Percentiles rank a stretch among this genome's conserved stretches.
These are phyloP conservation scores for Hyaloscypha hepaticicola DNA, from an alignment of 495 filamentous ascomycete genomes.

Conservation along the genomic window DNA sequence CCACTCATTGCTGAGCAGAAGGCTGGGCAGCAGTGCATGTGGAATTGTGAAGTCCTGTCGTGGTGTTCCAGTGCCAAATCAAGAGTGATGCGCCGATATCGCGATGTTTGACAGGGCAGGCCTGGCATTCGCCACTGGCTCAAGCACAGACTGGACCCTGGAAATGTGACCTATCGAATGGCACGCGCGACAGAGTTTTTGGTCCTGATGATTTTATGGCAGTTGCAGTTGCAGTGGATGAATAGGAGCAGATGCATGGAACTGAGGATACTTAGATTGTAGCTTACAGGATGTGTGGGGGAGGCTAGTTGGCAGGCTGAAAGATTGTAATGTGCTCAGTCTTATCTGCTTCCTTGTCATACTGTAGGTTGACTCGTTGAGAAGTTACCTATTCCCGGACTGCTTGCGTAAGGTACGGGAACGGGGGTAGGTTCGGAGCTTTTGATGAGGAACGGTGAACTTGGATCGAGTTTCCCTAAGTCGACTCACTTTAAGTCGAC, in stretches of 20 bases:
- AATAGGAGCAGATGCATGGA: not conserved
- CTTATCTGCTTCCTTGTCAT: not conserved
- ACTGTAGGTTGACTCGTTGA: not conserved
- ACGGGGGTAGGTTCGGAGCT: not conserved
- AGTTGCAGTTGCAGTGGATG: not conserved
- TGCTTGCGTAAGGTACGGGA: not conserved
- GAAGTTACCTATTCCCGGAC: not conserved
- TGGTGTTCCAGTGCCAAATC: not conserved
- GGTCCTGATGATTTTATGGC: not conserved
- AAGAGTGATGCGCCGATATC: not conserved
- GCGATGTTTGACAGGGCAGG: not conserved
- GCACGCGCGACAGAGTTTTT: constrained; percentile 1
- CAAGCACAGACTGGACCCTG: not conserved
- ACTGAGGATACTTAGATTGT: not conserved
- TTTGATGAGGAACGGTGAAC: constrained; percentile 11
- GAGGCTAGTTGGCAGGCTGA: not conserved
- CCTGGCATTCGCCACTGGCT: not conserved
- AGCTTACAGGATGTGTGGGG: not conserved
- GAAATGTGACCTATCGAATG: constrained; percentile 1
- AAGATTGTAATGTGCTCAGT: not conserved
- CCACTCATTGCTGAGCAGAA: too few species aligned
- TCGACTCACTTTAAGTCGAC: too few species aligned
- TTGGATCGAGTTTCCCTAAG: too few species aligned
- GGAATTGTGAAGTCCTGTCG: constrained; percentile 23
- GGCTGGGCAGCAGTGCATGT: too few species aligned